phyloP scores from a whole-genome alignment of 2,329 filamentous ascomycete species.

The Scytalidium lignicola region DNA sequence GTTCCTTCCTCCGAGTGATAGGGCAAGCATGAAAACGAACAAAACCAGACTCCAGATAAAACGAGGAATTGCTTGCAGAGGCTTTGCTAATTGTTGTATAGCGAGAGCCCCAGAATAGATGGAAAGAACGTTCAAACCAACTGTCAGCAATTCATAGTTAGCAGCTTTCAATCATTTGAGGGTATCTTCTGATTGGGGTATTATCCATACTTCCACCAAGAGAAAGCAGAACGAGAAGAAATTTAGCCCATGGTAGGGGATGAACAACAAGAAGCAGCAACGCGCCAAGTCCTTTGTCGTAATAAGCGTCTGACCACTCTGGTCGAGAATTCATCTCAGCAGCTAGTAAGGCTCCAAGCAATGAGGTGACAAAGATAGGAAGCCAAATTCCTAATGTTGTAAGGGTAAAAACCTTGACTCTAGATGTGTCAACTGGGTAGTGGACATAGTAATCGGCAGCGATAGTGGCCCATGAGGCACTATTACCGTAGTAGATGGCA shows the following conservation, averaged over 20 bases:
- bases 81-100: conserved; percentile 37
- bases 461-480: conserved; percentile 43
- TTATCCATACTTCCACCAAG: conserved; percentile 25
- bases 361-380: conserved; percentile 41
- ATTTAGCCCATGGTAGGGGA: conserved; percentile 40
- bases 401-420: conserved; percentile 8
- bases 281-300: conserved; percentile 35
- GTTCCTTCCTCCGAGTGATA: conserved; percentile 39
- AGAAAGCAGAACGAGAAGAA: conserved; percentile 31
- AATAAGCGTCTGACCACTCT: conserved; percentile 35
- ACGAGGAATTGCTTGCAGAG: conserved; percentile 38
- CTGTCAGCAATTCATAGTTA: conserved; percentile 6
- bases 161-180: background rate
- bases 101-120: conserved; percentile 36
- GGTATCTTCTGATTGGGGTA: conserved; percentile 29
- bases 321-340: conserved; percentile 36
- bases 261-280: conserved; percentile 40
- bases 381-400: conserved; percentile 11
- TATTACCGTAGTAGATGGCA: conserved; percentile 42
- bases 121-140: conserved; percentile 41
- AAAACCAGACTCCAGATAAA: conserved; percentile 42
- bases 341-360: conserved; percentile 38
- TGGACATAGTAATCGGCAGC: conserved; percentile 42
- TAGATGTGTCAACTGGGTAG: conserved; percentile 40
- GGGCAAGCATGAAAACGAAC: conserved; percentile 40